These are phyloP conservation scores for Silybum marianum DNA, from an alignment of 129 eudicot genomes.

Conservation along the genomic window DNA sequence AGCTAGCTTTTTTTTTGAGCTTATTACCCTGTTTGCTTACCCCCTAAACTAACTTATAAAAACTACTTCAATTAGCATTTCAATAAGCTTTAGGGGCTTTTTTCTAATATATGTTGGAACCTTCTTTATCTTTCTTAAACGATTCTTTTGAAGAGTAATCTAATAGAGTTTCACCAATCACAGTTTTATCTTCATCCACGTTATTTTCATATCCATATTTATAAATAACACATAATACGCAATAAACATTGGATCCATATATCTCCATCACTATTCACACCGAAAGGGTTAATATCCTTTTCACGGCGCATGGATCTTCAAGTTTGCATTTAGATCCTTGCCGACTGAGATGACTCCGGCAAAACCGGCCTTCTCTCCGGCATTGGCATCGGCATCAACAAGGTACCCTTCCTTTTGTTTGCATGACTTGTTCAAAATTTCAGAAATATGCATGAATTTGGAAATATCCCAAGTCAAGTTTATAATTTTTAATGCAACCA, in stretches of 20 bases:
- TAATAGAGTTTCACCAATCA: background rate
- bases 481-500: background rate
- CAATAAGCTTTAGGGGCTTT: background rate
- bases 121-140: background rate
- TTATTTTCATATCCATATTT: background rate
- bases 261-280: background rate
- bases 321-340: background rate
- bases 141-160: background rate
- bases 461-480: background rate
- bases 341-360: background rate
- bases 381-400: background rate
- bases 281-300: background rate
- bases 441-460: background rate
- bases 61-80: background rate
- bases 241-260: no score
- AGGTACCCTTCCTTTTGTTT: background rate
- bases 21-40: background rate
- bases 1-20: background rate
- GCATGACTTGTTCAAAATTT: background rate
- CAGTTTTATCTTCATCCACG: background rate
- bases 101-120: background rate
- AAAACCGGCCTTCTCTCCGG: no score
- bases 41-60: background rate
- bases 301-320: background rate
- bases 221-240: background rate